phyloP scores from a whole-genome alignment of 768 basidiomycete genomes.

The Amanita polypyramis region DNA sequence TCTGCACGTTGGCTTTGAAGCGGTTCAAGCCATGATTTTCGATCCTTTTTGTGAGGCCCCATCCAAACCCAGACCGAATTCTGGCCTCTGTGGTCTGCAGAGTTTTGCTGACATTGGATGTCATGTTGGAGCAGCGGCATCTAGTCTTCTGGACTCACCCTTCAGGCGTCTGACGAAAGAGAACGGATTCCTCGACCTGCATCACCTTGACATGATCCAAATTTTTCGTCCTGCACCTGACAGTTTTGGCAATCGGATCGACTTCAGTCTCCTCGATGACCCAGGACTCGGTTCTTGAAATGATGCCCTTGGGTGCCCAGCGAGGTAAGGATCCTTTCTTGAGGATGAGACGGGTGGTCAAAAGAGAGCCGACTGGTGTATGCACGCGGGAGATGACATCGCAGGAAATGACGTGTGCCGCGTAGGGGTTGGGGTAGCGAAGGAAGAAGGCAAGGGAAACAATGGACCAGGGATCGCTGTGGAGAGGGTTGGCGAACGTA shows the following conservation, averaged over 20 bases:
- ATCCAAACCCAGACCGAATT: slow-evolving; percentile 83
- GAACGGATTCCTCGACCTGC: slow-evolving; percentile 80
- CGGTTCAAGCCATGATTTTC: slow-evolving; percentile 77
- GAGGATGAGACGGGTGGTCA: slow-evolving; percentile 85
- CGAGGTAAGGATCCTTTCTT: slow-evolving; percentile 86
- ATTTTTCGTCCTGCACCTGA: slow-evolving; percentile 78
- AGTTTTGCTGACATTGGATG: slow-evolving; percentile 45
- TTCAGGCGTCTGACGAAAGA: slow-evolving; percentile 55
- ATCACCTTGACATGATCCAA: slow-evolving; percentile 91
- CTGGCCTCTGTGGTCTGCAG: slow-evolving; percentile 80
- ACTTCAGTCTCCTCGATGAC: slow-evolving; percentile 93
- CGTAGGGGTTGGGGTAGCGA: slow-evolving; percentile 93
- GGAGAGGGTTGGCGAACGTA: slow-evolving; percentile 4
- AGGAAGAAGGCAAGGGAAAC: slow-evolving; percentile 90
- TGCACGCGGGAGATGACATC: slow-evolving; percentile 84
- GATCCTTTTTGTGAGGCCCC: slow-evolving; percentile 80
- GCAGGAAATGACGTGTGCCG: slow-evolving; percentile 88
- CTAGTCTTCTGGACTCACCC: slow-evolving; percentile 39
- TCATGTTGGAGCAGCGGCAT: not conserved
- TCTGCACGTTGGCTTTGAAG: slow-evolving; percentile 83
- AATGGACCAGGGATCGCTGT: slow-evolving; percentile 88
- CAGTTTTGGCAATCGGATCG: slow-evolving; percentile 67
- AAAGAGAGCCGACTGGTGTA: slow-evolving; percentile 61
- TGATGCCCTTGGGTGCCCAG: slow-evolving; percentile 82
- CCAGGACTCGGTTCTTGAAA: slow-evolving; percentile 85